A percentile compares a stretch with the other conserved stretches of the same genome.
phyloP scores from a whole-genome alignment of 768 basidiomycete species.

The Dentipellis fragilis region DNA sequence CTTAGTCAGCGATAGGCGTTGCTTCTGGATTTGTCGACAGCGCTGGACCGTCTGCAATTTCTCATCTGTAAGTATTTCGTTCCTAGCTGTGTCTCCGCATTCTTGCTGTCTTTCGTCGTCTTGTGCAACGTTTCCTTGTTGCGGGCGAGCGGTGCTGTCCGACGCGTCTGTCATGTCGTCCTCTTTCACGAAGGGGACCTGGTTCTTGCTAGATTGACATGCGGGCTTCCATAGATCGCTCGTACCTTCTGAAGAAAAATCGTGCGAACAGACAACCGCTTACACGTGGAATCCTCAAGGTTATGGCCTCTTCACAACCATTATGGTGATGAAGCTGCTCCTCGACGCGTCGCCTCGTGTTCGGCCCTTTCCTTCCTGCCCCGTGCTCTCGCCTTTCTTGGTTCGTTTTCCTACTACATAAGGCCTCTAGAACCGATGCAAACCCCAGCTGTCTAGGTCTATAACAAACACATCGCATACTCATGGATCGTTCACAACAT shows the following conservation, averaged over 20 bases:
- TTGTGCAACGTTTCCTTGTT: neutral
- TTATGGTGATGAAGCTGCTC: neutral
- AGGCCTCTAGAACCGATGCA: neutral
- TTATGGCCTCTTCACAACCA: neutral
- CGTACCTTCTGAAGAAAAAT: neutral
- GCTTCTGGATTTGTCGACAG: neutral
- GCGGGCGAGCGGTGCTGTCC: neutral
- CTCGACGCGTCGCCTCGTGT: slow-evolving; percentile 1
- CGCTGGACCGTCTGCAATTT: neutral
- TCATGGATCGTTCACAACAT: slow-evolving; percentile 9
- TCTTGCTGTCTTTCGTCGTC: neutral
- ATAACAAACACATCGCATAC: neutral
- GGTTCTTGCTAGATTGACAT: neutral
- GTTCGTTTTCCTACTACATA: slow-evolving; percentile 1
- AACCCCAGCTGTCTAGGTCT: neutral
- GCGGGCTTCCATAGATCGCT: neutral
- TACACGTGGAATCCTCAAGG: neutral
- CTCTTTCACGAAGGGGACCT: too few relatives aligned
- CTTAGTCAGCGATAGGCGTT: neutral
- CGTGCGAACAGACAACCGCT: neutral
- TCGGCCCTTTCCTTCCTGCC: neutral
- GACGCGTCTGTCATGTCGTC: too few relatives aligned
- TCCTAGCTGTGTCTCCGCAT: neutral
- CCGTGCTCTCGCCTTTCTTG: neutral
- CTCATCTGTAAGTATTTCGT: neutral